Conservation (phyloP, 495 filamentous ascomycete genomes). For the Xylaria curta region DNA sequence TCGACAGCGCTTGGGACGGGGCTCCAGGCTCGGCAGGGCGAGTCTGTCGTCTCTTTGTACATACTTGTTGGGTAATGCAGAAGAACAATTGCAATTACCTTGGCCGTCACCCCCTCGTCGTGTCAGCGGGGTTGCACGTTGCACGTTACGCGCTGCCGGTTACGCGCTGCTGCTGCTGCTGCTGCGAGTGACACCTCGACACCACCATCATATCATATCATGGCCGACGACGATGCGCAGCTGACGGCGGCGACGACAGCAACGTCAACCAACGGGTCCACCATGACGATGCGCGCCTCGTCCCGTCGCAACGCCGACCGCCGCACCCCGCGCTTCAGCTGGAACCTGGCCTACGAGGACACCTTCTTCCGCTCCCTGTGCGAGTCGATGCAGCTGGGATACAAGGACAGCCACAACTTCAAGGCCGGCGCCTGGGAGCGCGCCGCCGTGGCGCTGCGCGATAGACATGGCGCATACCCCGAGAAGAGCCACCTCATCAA, state of each 20-base stretch:
- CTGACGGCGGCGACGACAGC: conserved; percentile 27
- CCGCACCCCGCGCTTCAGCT: conserved; percentile 58
- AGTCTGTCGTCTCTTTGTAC: conserved; percentile 9
- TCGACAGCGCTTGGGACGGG: not conserved
- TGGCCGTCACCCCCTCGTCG: not conserved
- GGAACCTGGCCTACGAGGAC: conserved; percentile 55
- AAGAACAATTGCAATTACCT: not conserved
- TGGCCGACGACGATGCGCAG: conserved; percentile 28
- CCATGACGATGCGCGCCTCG: conserved; percentile 30
- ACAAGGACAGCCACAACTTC: conserved; percentile 59
- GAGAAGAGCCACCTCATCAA: conserved; percentile 60
- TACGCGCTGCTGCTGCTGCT: too few relatives aligned
- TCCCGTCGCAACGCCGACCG: conserved; percentile 46
- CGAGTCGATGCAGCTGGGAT: conserved; percentile 55
- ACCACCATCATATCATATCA: not conserved
- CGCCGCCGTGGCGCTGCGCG: conserved; percentile 52
- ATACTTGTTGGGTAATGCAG: not conserved
- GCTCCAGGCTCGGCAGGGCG: conserved; percentile 19
- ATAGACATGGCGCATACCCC: conserved; percentile 54
- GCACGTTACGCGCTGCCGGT: not conserved
- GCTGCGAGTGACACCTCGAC: conserved; percentile 2
- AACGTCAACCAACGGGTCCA: not conserved
- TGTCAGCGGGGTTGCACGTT: not conserved
- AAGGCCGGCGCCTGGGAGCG: conserved; percentile 60
- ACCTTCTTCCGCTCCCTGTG: conserved; percentile 59